These are phyloP conservation scores for Globisporangium irregulare DNA, from an alignment of 352 stramenopile genomes.

Conservation along the genomic window DNA sequence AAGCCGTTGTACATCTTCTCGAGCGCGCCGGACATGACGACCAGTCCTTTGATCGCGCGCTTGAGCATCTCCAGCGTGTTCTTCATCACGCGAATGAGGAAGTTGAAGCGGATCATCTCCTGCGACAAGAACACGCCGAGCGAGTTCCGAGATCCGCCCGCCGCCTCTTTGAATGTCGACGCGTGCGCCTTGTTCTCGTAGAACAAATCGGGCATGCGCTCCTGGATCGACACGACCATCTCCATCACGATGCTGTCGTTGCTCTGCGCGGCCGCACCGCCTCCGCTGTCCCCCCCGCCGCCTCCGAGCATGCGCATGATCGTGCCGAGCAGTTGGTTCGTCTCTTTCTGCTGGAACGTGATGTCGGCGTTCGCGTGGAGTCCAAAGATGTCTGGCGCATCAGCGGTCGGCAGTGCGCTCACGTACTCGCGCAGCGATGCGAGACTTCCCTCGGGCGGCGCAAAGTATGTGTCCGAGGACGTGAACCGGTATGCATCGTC, in stretches of 20 bases:
- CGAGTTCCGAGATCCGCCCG: slow-evolving; percentile 89
- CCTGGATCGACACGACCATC: slow-evolving; percentile 76
- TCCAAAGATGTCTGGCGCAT: slow-evolving; percentile 90
- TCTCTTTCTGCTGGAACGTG: slow-evolving; percentile 93
- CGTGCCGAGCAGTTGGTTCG: slow-evolving; percentile 63
- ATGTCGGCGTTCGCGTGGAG: slow-evolving; percentile 94
- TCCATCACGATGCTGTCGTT: slow-evolving; percentile 85
- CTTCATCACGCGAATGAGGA: slow-evolving; percentile 85
- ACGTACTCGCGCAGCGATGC: slow-evolving; percentile 81
- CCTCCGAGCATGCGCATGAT: slow-evolving; percentile 70
- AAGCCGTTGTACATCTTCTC: slow-evolving; percentile 93
- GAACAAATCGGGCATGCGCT: slow-evolving; percentile 74
- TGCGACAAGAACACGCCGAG: slow-evolving; percentile 91
- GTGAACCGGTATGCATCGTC: slow-evolving; percentile 88
- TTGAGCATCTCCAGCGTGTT: slow-evolving; percentile 84
- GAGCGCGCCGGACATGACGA: slow-evolving; percentile 88
- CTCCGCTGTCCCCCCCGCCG: slow-evolving; percentile 43
- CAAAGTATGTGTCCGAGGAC: slow-evolving; percentile 71
- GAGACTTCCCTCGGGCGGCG: slow-evolving; percentile 62
- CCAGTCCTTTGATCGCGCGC: slow-evolving; percentile 86
- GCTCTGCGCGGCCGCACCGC: slow-evolving; percentile 38
- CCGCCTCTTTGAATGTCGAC: slow-evolving; percentile 76
- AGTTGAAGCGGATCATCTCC: slow-evolving; percentile 90
- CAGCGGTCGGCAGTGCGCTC: slow-evolving; percentile 68
- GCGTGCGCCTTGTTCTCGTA: slow-evolving; percentile 62